These are phyloP conservation scores for Globisporangium irregulare DNA, from an alignment of 352 stramenopile genomes.

Conservation along the genomic window DNA sequence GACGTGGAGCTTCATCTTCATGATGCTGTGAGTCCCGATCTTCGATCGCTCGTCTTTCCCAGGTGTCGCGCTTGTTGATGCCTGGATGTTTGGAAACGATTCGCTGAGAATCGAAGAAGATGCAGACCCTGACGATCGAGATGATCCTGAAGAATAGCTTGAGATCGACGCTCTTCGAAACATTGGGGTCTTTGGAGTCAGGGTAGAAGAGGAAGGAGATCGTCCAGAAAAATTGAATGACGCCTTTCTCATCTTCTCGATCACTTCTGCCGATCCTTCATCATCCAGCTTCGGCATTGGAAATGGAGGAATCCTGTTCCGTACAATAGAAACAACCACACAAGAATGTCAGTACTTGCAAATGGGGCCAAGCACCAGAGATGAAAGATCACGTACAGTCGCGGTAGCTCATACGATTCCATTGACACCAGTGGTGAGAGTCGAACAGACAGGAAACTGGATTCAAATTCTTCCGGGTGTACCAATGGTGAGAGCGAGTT, in stretches of 20 bases:
- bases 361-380: not conserved
- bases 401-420: conserved; percentile 52
- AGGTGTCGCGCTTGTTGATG: conserved; percentile 68
- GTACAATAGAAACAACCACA: not conserved
- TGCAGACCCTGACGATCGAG: conserved; percentile 12
- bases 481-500: conserved; percentile 73
- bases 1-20: conserved; percentile 77
- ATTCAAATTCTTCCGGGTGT: conserved; percentile 55
- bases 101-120: conserved; percentile 30
- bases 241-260: not conserved
- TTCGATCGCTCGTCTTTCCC: conserved; percentile 65
- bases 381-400: conserved; percentile 45
- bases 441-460: conserved; percentile 50
- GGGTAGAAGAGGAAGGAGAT: conserved; percentile 16
- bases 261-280: conserved; percentile 7
- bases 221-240: not conserved
- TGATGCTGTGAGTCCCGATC: conserved; percentile 54
- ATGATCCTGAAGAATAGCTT: conserved; percentile 31
- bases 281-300: conserved; percentile 30
- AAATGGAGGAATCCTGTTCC: conserved; percentile 57
- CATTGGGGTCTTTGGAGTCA: conserved; percentile 22
- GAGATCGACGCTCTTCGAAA: conserved; percentile 23
- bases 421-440: conserved; percentile 61
- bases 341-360: not conserved
- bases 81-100: conserved; percentile 79